Conservation (phyloP, 2,329 filamentous ascomycete species). For the Colletotrichum plurivorum region DNA sequence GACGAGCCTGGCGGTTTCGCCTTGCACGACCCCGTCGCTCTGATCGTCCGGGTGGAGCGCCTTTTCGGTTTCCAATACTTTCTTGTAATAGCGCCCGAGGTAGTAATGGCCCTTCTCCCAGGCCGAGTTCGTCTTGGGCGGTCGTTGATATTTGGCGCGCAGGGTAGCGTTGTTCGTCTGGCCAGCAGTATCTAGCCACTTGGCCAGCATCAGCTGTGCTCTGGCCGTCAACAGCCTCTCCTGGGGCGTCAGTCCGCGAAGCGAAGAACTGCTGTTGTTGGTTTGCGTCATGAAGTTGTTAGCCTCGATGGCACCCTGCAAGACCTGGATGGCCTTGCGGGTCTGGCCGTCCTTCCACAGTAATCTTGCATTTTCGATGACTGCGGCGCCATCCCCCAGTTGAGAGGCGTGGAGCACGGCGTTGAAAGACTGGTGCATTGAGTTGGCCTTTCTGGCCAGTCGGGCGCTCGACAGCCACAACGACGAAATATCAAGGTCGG, state of each 20-base stretch:
- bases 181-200: constrained; percentile 96
- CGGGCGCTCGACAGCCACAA: constrained; percentile 89
- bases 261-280: constrained; percentile 55
- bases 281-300: constrained; percentile 78
- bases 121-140: constrained; percentile 76
- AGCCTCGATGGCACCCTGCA: constrained; percentile 87
- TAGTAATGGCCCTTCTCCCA: constrained; percentile 99
- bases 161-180: constrained; percentile 89
- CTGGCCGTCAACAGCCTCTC: constrained; percentile 77
- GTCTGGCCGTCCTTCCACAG: constrained; percentile 95
- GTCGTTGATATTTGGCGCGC: constrained; percentile 85
- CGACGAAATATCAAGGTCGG: constrained; percentile 81
- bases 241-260: constrained; percentile 60
- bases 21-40: constrained; percentile 80
- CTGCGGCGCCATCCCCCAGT: constrained; percentile 87
- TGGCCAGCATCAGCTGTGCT: constrained; percentile 90
- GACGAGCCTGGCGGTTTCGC: constrained; percentile 88
- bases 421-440: constrained; percentile 90
- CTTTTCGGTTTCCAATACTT: constrained; percentile 91
- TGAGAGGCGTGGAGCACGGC: constrained; percentile 90
- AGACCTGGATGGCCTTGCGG: constrained; percentile 92
- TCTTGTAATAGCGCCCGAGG: constrained; percentile 96
- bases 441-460: constrained; percentile 87
- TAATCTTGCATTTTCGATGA: constrained; percentile 93
- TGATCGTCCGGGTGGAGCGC: constrained; percentile 82